Evolutionary conservation across 768 basidiomycete genomes (phyloP).

Genomic region (Collybia nuda): DNA sequence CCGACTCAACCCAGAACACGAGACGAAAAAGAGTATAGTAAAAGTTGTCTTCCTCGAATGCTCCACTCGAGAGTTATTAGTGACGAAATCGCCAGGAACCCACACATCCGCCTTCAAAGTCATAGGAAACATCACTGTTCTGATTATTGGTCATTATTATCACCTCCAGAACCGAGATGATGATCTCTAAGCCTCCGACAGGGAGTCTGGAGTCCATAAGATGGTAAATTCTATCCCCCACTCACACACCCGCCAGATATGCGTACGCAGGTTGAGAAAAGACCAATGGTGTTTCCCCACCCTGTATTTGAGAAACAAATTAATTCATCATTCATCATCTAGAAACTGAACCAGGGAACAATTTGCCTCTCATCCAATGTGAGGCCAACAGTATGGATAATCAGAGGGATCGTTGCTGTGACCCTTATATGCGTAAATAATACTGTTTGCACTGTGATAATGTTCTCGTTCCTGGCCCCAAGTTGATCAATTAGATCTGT

Average conservation of each 20-base stretch:
- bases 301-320: neutral
- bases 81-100: slow-evolving; percentile 20
- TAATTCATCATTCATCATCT: neutral
- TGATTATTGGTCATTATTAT: slow-evolving; percentile 28
- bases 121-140: slow-evolving; percentile 41
- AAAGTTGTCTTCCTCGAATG: slow-evolving; percentile 27
- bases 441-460: too few relatives aligned
- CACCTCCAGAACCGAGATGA: slow-evolving; percentile 17
- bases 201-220: slow-evolving; percentile 36
- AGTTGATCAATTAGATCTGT: too few relatives aligned
- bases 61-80: slow-evolving; percentile 32
- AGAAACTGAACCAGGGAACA: too few relatives aligned
- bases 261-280: neutral
- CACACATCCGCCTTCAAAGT: slow-evolving; percentile 41
- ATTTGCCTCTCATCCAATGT: too few relatives aligned
- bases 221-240: slow-evolving; percentile 26
- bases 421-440: too few relatives aligned
- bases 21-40: neutral
- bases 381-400: too few relatives aligned
- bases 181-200: slow-evolving; percentile 40
- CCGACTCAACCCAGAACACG: neutral
- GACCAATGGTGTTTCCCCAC: neutral
- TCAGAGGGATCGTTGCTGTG: too few relatives aligned
- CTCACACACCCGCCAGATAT: too few relatives aligned
- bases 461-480: too few relatives aligned